Evolutionary conservation across 2,329 filamentous ascomycete genomes (phyloP), one percentile per base, ranked within the genome.

Genomic region (Phoma herbarum): DNA sequence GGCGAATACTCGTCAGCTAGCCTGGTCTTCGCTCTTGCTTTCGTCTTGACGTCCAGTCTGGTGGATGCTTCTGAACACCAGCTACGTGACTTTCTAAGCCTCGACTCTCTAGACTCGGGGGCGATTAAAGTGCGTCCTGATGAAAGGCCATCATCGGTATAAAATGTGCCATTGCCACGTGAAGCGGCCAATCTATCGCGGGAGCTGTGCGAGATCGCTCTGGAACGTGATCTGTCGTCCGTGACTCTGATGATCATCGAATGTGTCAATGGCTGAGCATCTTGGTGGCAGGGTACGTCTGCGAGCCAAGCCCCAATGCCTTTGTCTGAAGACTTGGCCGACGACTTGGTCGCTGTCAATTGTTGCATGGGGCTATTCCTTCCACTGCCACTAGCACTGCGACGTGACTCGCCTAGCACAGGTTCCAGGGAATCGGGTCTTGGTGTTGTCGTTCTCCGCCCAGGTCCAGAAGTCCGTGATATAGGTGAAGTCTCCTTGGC

Each of bases 231-330:
- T 7, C 47, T 53, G 18, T 59, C 52, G 8, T 61, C 51, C 2
- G 52, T 55, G 29, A 63, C 59, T 41, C 50, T 59, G n/a, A 65
- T 58, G 16, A 65, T 59, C 50, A 62, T 61, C 2, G 65, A 67
- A 43, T 66, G 66, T 5, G 62, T 65, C 1, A 69, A 37, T 10
- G 67, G 55, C 18, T 61, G 59, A 6, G 57, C 61, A 20, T 69
- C 62, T 47, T 64, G 62, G 41, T 62, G 68, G n/a, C 57, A 64
- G 8, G 69, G 66, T 11, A 74, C 66, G 41, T 70, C 66, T 11
- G 70, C 69, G 23, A 74, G 68, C 71, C 71, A 74, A 12, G 66
- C 70, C 2, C 70, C 69, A 18, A 74, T 73, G 8, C 68, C 65
- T 41, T 65, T 65, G 23, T 60, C 49, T 16, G 57, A 60, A n/a